phyloP scores from a whole-genome alignment of 2,329 filamentous ascomycete genomes.

The Tolypocladium endophyticum region DNA sequence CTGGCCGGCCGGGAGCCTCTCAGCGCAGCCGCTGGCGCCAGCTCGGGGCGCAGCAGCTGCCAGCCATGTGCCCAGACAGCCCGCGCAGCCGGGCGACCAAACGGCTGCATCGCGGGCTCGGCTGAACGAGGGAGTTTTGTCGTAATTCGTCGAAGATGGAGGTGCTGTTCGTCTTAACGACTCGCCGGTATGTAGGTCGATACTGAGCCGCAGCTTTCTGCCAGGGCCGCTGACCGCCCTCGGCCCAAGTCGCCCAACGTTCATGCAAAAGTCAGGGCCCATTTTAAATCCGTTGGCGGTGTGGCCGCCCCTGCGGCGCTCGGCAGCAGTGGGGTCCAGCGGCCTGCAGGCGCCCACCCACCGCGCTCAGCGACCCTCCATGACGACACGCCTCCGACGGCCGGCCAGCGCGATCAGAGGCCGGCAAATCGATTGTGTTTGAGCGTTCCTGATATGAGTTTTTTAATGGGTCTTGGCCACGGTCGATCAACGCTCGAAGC shows the following conservation, averaged over 20 bases:
- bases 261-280: not conserved
- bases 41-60: slow-evolving; percentile 12
- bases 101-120: slow-evolving; percentile 20
- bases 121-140: not conserved
- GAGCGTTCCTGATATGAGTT: not conserved
- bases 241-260: not conserved
- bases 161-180: not conserved
- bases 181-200: not conserved
- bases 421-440: not conserved
- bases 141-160: not conserved
- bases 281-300: not conserved
- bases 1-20: not conserved
- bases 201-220: not conserved
- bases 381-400: slow-evolving; percentile 5
- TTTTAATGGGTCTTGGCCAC: slow-evolving; percentile 2
- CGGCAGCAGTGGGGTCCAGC: not conserved
- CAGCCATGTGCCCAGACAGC: slow-evolving; percentile 17
- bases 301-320: not conserved
- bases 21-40: not conserved
- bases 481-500: not conserved
- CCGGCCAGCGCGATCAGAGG: not conserved
- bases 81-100: slow-evolving; percentile 20
- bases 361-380: slow-evolving; percentile 2
- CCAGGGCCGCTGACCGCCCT: slow-evolving; percentile 5
- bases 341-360: slow-evolving; percentile 1